Evolutionary conservation across 805 yeast genomes (phyloP), one percentile per base, ranked within the genome.

Genomic region (Komagataella pastoris): DNA sequence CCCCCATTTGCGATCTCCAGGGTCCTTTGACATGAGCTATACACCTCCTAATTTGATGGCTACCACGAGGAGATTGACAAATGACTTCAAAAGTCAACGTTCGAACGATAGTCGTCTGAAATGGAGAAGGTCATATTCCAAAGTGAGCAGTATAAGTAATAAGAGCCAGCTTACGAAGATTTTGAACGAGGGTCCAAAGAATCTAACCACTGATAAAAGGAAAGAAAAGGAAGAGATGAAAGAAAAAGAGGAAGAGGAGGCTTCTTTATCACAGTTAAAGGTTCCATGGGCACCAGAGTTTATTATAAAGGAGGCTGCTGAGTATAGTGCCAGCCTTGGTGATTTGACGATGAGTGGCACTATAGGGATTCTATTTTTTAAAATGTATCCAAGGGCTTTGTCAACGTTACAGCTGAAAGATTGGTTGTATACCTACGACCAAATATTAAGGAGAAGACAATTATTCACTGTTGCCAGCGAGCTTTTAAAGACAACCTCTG

Each of bases 331-430:
- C 4, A 63, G 63, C 7, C 85, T 81, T 56, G 91, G 91, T 1
- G 88, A 85, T 60, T 58, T 82, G 17, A 67, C 81, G 12, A 68
- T 81, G 72, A 72, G 83, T 54, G 74, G 85, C 4, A 73, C 84
- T 0, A 56, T 85, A 43, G 68, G 82, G 0, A 57, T 81, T 23
- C 59, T 85, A 43, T 81, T 85, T 61, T 73, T 70, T 51, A 69
- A 68, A 4, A 58, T 53, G 51, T 71, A 70, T 53, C 70, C 74
- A 24, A 49, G 50, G 2, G 57, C 59, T 17, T 61, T 61, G 23
- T 53, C 60, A 2, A 56, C 58, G 47, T 58, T 57, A 2, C 65
- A 66, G 47, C 66, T 78, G 7, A 74, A 80, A 58, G 86, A 81
- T 50, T 77, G 84, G 75, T 62, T 81, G 6, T 66, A 71, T 8